These are phyloP conservation scores for Nicotiana rustica DNA, from an alignment of 305 asterid genomes.

Conservation along the genomic window DNA sequence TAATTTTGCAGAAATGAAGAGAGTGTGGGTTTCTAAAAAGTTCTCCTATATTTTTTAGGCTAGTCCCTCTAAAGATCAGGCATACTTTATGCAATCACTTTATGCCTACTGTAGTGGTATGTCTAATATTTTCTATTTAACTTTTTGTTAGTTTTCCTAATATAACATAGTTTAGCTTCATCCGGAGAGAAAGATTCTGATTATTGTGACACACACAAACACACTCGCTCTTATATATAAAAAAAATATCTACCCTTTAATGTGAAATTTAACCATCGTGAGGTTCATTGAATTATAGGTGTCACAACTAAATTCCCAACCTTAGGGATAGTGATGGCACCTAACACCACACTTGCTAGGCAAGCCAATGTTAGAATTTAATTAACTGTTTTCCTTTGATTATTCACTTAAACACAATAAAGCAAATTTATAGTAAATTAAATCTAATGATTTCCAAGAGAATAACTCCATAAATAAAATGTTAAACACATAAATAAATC, in stretches of 20 bases:
- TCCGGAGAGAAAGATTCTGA: background rate
- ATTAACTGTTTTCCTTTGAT: no score
- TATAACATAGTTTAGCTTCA: constrained; percentile 6
- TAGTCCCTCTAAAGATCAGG: constrained; percentile 77
- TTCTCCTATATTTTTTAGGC: constrained; percentile 86
- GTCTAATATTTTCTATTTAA: constrained; percentile 25
- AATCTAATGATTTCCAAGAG: no score
- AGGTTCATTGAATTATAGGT: background rate
- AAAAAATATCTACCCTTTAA: background rate
- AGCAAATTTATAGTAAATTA: no score
- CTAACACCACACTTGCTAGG: no score
- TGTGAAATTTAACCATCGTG: background rate
- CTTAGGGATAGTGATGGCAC: background rate
- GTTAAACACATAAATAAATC: no score
- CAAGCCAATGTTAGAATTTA: no score
- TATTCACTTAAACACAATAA: no score
- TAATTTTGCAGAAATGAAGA: constrained; percentile 72
- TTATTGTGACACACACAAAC: constrained; percentile 7
- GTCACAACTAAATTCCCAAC: no score
- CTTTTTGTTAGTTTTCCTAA: constrained; percentile 2
- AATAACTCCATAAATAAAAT: no score
- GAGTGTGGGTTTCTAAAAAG: constrained; percentile 75
- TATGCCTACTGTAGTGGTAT: constrained; percentile 76
- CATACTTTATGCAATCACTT: constrained; percentile 86
- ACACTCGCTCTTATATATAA: background rate